These are phyloP conservation scores for Dipodascus geniculatus DNA, from an alignment of 805 yeast species.

Conservation along the genomic window DNA sequence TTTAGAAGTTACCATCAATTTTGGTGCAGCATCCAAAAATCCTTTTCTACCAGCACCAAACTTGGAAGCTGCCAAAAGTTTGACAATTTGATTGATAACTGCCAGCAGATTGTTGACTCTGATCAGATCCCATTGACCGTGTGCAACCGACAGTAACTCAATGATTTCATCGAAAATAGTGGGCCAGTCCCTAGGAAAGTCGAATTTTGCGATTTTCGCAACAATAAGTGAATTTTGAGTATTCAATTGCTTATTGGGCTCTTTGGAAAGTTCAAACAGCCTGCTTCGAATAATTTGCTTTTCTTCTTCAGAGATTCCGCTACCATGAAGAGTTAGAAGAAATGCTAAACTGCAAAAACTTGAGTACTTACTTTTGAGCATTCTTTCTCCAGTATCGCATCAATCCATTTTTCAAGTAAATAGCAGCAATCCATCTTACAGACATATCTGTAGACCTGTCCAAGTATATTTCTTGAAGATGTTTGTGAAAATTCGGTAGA, in stretches of 20 bases:
- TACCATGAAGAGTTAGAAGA: neutral
- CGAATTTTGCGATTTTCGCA: conserved; percentile 67
- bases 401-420: conserved; percentile 78
- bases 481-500: conserved; percentile 44
- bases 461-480: conserved; percentile 48
- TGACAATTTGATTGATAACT: conserved; percentile 67
- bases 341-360: conserved; percentile 21
- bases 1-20: conserved; percentile 46
- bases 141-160: conserved; percentile 26
- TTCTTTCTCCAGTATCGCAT: conserved; percentile 77
- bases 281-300: conserved; percentile 49
- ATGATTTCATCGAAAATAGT: conserved; percentile 50
- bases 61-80: conserved; percentile 59
- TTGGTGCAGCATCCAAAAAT: conserved; percentile 59
- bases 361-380: conserved; percentile 27
- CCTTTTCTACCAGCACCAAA: conserved; percentile 77
- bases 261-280: conserved; percentile 49
- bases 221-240: conserved; percentile 80
- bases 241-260: conserved; percentile 60
- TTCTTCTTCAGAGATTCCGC: conserved; percentile 49
- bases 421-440: conserved; percentile 76
- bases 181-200: conserved; percentile 86
- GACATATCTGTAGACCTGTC: conserved; percentile 49
- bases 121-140: conserved; percentile 30
- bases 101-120: conserved; percentile 51